Base-by-base conservation (phyloP, 148 eudicot species). In the Nepenthes mirabilis region DNA sequence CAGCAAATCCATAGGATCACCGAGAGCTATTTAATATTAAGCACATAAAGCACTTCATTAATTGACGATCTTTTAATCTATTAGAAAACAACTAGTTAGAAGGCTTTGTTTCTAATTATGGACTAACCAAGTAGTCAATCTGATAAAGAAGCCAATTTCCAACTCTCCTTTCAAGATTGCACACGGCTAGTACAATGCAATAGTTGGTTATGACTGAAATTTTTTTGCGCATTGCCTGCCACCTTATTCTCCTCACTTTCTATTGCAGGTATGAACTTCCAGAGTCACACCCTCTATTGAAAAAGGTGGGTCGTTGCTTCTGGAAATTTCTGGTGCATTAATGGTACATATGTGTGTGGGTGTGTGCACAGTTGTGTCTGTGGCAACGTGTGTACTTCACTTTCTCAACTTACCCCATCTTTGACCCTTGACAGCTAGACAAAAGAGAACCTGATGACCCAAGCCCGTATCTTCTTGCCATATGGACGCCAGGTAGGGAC, bases 401-500 rank as follows among this genome's bases (percentile, higher is more conserved):
- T 23, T 23, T 23, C 23, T 23, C 23, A 49, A 49, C 52, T 49
- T 6, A 49, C 52, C 11, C 52, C 13, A 5, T 3, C 43, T 43
- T 6, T 65, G 45, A 50, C 6, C 23, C 23, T 36, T 3, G 35
- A 10, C 64, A 79, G 89, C 58, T 83, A 14, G 71, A 71, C 1
- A 68, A 60, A 47, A 72, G 89, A 59, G 83, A 71, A 47, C 54
- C 57, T 37, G 83, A 73, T 34, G 89, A 80, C 57, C 77, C 77
- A 14, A 59, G 59, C 33, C 89, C 87, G 1, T 91, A 87, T 72
- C 86, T 91, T 54, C 82, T 91, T 56, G 85, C 80, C 23, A 64
- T 81, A 66, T 84, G 95, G 91, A 33, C 68, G 37, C 33, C 77
- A 70, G 95, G 91, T 90, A 80, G 55, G 59, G 52, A 6, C 11